Base-by-base conservation (phyloP, 257 asterid genomes). In the Voacanga thouarsii region DNA sequence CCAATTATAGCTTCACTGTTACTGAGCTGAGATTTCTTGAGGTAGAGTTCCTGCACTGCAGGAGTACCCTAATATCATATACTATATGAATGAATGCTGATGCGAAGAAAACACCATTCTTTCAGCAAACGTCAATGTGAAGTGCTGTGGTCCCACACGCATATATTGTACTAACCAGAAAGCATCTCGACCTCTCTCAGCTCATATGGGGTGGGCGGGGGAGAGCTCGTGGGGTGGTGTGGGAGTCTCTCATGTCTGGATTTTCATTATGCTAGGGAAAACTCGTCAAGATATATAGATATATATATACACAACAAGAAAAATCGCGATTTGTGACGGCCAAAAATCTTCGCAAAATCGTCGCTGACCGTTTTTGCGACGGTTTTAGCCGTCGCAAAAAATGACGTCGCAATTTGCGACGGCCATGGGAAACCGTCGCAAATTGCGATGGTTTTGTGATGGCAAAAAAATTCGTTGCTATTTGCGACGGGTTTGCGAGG, bases 71-170 rank as follows among this genome's bases (percentile, higher is more conserved):
- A 21, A 21, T 56, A 5, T 23, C 19, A 55, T 19, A 7, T 57
- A 41, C 53, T 21, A 30, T 8, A 28, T 51, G 18, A 51, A 10
- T 11, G 12, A 72, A 26, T 15, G 14, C 56, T 51, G 56, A 51
- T 51, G 56, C 14, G 4, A 51, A 51, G 56, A 12, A 33, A 53
- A 51, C 37, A 28, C 18, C 21, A 28, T 11, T 49, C 73, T 14
- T 51, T 51, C 49, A 64, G 57, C 64, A 47, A 76, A 63, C 47
- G 79, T 76, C 79, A 47, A 64, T 5, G 65, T 49, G 53, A 75
- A 61, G 64, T 26, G 47, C 30, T 26, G 51, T 50, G 74, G 55
- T 66, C 74, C 74, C 80, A 33, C 50, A 67, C 23, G 28, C 49
- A 33, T 37, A 39, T 44, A 47, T 12, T 24, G 19, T 64, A 23